Conservation (phyloP, 176 grass and related monocot species). For the Triticum turgidum region DNA sequence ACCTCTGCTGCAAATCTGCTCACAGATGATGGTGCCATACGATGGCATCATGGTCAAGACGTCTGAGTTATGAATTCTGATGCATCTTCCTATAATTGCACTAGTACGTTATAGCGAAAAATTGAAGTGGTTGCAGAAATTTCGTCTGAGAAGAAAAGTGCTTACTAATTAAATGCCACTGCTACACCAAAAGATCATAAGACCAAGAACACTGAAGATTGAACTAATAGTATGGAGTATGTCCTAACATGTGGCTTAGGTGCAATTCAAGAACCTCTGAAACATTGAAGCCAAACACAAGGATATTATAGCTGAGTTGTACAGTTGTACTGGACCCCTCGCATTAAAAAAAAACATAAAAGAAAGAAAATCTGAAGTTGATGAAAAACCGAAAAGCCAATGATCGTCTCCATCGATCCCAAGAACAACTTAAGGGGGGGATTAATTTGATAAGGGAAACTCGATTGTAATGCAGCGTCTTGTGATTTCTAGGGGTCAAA, state of each 20-base stretch:
- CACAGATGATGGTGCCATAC: not conserved
- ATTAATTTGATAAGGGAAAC: not conserved
- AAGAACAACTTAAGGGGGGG: not conserved
- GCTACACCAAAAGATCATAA: not conserved
- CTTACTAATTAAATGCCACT: not conserved
- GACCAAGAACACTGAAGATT: not conserved
- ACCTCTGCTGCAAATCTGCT: conserved; percentile 70
- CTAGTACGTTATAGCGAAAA: not conserved
- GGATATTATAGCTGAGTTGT: not conserved
- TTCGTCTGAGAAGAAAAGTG: not conserved
- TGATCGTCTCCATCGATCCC: not conserved
- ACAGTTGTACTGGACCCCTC: not conserved
- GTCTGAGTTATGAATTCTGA: not conserved
- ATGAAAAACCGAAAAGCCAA: conserved; percentile 14
- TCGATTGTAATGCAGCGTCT: not conserved
- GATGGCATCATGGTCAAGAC: not conserved
- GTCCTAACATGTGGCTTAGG: conserved; percentile 4
- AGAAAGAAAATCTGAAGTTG: not conserved
- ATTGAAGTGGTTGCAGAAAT: not conserved
- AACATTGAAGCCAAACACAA: not conserved
- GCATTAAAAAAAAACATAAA: not conserved
- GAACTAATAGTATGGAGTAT: not conserved
- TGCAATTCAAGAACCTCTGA: not conserved
- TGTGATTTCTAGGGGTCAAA: not conserved
- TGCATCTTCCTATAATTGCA: not conserved